phyloP scores from a whole-genome alignment of 768 basidiomycete species.

The Mrakia frigida region DNA sequence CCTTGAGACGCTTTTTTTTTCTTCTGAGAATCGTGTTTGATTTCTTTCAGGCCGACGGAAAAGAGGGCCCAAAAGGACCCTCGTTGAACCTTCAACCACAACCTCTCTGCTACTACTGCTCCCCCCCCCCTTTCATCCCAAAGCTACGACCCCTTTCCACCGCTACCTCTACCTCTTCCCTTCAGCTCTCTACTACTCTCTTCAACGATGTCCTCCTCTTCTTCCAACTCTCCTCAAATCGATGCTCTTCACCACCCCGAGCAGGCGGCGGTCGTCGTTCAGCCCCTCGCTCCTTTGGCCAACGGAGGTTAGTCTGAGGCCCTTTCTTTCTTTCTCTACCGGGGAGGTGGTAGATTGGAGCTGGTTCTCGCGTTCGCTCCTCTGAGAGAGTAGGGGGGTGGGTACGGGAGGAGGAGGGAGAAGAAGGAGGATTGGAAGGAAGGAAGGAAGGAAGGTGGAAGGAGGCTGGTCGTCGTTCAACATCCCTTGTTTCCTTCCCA shows the following conservation, averaged over 20 bases:
- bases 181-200: slow-evolving; percentile 13
- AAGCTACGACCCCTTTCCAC: background rate
- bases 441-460: background rate
- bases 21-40: background rate
- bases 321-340: background rate
- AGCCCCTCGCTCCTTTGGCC: slow-evolving; percentile 74
- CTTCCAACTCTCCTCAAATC: slow-evolving; percentile 50
- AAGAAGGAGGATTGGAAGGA: background rate
- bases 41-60: background rate
- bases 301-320: slow-evolving; percentile 51
- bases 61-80: too few relatives aligned
- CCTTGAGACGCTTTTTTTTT: too few relatives aligned
- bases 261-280: slow-evolving; percentile 68
- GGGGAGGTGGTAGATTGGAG: background rate
- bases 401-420: background rate
- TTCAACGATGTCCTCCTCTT: slow-evolving; percentile 28
- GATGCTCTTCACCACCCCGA: slow-evolving; percentile 81
- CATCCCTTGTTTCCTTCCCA: background rate
- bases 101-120: too few relatives aligned
- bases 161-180: background rate
- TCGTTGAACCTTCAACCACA: too few relatives aligned
- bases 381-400: background rate
- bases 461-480: slow-evolving; percentile 4
- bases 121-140: background rate
- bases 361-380: background rate